These are phyloP conservation scores for Dioszegia aurantiaca DNA, from an alignment of 768 basidiomycete genomes.

Conservation along the genomic window DNA sequence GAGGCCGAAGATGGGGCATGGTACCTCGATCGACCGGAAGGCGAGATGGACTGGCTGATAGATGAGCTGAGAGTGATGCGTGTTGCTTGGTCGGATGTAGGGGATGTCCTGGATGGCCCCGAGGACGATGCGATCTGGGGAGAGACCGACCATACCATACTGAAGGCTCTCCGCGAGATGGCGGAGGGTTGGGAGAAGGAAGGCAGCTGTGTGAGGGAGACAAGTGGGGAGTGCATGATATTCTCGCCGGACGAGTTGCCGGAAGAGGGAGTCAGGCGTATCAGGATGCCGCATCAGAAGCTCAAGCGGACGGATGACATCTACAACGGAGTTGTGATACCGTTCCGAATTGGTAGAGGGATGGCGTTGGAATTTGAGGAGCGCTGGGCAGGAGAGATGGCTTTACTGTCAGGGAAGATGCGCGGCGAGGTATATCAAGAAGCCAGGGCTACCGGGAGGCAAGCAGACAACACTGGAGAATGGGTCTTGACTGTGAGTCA, in stretches of 20 bases:
- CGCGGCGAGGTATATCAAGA: constrained; percentile 38
- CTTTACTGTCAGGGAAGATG: constrained; percentile 5
- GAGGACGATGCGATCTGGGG: constrained; percentile 18
- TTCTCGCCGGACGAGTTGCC: constrained; percentile 11
- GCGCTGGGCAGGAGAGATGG: constrained; percentile 25
- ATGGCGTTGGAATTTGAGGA: constrained; percentile 19
- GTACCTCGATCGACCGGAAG: constrained; percentile 9
- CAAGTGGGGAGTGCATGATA: neutral
- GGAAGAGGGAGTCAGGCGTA: neutral
- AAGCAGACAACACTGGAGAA: constrained; percentile 19
- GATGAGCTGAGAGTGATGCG: constrained; percentile 34
- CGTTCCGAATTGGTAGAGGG: constrained; percentile 24
- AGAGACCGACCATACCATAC: constrained; percentile 26
- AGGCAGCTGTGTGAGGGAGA: constrained; percentile 19
- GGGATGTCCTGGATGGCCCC: constrained; percentile 32
- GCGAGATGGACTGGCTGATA: constrained; percentile 10
- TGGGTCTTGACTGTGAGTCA: constrained; percentile 39
- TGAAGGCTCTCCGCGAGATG: constrained; percentile 21
- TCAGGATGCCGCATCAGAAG: neutral
- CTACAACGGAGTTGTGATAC: constrained; percentile 27
- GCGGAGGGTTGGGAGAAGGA: constrained; percentile 36
- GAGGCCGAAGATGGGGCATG: constrained; percentile 21
- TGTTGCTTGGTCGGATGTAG: constrained; percentile 43
- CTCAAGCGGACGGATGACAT: constrained; percentile 4
- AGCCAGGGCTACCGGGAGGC: constrained; percentile 15